These are phyloP conservation scores for Beauveria australis DNA, from an alignment of 2,329 filamentous ascomycete species.

Conservation along the genomic window DNA sequence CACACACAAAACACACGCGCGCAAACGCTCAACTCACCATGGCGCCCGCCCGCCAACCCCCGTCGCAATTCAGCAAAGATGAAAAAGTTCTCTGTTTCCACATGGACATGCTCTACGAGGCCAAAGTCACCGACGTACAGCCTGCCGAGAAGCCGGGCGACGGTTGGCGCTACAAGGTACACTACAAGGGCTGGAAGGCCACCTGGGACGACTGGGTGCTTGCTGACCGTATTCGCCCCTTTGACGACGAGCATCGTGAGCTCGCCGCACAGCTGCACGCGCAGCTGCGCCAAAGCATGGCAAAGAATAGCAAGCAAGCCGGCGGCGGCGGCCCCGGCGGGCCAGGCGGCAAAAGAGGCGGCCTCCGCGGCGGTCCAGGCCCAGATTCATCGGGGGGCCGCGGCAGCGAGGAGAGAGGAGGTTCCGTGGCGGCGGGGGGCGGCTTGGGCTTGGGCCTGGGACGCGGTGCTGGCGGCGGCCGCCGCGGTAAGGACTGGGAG, in stretches of 20 bases:
- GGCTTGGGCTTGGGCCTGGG: constrained; percentile 29
- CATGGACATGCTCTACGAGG: constrained; percentile 93
- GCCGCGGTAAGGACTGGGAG: constrained; percentile 71
- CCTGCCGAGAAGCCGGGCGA: constrained; percentile 59
- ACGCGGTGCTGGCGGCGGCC: constrained; percentile 57
- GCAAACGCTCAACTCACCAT: constrained; percentile 19
- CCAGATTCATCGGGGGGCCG: constrained; percentile 47
- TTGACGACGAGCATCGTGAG: constrained; percentile 90
- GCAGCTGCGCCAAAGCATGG: constrained; percentile 55
- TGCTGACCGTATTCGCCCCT: constrained; percentile 86
- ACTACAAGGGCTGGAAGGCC: constrained; percentile 99
- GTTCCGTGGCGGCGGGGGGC: constrained; percentile 43
- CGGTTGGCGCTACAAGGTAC: constrained; percentile 80
- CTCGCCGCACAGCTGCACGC: constrained; percentile 67
- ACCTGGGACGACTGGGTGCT: constrained; percentile 99
- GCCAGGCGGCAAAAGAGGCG: background rate
- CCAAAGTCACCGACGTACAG: constrained; percentile 80
- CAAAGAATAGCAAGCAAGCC: constrained; percentile 40
- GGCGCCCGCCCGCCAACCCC: constrained; percentile 35
- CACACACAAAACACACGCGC: background rate
- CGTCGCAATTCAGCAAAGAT: constrained; percentile 58
- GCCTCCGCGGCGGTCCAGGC: constrained; percentile 19
- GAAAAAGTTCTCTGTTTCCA: constrained; percentile 97
- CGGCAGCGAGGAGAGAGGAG: constrained; percentile 68
- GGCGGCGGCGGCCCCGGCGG: constrained; percentile 16